Evolutionary conservation across 2,329 filamentous ascomycete genomes (phyloP).

Genomic region (Hypoxylon sp.): DNA sequence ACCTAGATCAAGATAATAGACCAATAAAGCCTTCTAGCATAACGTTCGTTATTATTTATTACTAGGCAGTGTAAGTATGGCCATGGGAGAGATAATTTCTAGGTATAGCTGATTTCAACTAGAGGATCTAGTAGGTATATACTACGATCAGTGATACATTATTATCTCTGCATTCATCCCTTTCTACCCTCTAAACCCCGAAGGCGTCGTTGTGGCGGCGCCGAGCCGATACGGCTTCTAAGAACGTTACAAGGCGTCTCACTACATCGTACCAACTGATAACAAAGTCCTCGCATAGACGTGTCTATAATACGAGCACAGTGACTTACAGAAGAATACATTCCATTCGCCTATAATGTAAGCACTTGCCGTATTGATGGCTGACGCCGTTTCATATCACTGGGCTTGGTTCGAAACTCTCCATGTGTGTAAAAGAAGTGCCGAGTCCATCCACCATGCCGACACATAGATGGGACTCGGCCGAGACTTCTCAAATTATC

Average conservation of each 20-base stretch:
- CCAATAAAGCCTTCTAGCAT: too few relatives aligned
- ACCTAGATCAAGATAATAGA: not conserved
- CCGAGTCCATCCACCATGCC: constrained; percentile 14
- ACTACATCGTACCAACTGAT: not conserved
- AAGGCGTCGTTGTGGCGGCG: not conserved
- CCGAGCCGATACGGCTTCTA: not conserved
- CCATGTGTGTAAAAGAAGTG: constrained; percentile 12
- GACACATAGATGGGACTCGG: constrained; percentile 11
- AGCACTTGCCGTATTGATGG: not conserved
- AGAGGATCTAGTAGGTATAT: not conserved
- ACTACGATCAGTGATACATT: not conserved
- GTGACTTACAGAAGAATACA: not conserved
- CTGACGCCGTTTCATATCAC: not conserved
- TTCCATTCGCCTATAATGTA: not conserved
- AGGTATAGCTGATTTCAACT: not conserved
- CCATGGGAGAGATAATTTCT: not conserved
- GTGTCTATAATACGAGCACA: not conserved
- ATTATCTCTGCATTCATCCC: not conserved
- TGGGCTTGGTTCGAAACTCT: not conserved
- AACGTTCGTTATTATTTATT: not conserved
- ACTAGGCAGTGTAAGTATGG: not conserved
- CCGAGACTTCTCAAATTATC: constrained; percentile 21
- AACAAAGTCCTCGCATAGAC: not conserved
- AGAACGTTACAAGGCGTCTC: not conserved
- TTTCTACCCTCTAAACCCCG: not conserved